A percentile compares a stretch with the other conserved stretches of the same genome.
Evolutionary conservation across 805 yeast genomes (phyloP).

Genomic region (Limtongozyma cylindracea): DNA sequence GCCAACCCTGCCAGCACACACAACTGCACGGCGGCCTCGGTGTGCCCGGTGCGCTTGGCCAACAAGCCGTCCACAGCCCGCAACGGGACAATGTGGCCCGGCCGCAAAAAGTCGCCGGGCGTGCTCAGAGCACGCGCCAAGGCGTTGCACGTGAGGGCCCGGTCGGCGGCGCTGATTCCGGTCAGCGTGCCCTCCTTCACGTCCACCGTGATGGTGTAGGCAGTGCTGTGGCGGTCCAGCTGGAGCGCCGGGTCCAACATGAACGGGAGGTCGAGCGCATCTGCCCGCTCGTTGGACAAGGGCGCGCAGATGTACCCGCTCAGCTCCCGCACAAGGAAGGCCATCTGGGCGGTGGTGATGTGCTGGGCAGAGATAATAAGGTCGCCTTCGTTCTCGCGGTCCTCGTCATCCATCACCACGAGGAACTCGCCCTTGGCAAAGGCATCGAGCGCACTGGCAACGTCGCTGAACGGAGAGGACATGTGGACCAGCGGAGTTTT

Average conservation of each 20-base stretch:
- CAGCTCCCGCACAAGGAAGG: conserved; percentile 68
- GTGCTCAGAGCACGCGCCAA: conserved; percentile 35
- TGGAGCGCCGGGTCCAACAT: conserved; percentile 36
- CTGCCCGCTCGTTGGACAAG: conserved; percentile 52
- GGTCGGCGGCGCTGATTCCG: conserved; percentile 86
- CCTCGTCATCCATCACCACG: conserved; percentile 92
- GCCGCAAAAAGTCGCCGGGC: conserved; percentile 54
- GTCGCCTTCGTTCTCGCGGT: conserved; percentile 95
- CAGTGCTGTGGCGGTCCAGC: conserved; percentile 82
- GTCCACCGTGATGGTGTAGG: conserved; percentile 87
- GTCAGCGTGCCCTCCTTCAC: conserved; percentile 78
- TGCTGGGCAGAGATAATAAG: conserved; percentile 77
- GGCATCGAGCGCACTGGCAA: conserved; percentile 30
- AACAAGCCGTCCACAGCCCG: conserved; percentile 79
- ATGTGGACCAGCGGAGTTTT: no score
- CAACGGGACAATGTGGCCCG: conserved; percentile 88
- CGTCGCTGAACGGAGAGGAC: not conserved
- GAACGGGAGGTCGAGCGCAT: conserved; percentile 51
- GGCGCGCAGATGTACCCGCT: conserved; percentile 94
- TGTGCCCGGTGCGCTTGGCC: conserved; percentile 70
- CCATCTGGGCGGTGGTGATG: conserved; percentile 70
- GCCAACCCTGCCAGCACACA: conserved; percentile 50
- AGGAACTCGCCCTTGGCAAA: conserved; percentile 57
- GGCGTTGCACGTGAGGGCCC: conserved; percentile 57
- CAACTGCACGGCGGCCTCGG: conserved; percentile 89